Evolutionary conservation across 345 rosid genomes (phyloP).

Genomic region (Clarkia xantiana): DNA sequence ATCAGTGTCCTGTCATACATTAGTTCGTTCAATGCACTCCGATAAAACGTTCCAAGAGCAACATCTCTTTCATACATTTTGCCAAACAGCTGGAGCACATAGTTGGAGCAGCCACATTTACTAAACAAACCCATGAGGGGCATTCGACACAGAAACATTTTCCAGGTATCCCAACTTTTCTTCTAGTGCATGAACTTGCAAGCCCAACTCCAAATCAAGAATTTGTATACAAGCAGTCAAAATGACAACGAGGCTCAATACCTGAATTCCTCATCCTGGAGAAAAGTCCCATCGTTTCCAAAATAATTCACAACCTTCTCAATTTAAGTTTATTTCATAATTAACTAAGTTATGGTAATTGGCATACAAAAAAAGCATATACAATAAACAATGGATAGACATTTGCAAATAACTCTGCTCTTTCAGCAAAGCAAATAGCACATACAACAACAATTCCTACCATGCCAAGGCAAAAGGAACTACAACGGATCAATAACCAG

Average conservation of each 20-base stretch:
- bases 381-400: too few relatives aligned
- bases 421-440: too few relatives aligned
- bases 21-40: slow-evolving; percentile 30
- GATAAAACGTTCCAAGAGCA: slow-evolving; percentile 69
- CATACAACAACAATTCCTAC: too few relatives aligned
- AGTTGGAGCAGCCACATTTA: slow-evolving; percentile 20
- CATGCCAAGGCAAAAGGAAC: too few relatives aligned
- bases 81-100: slow-evolving; percentile 42
- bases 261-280: slow-evolving; percentile 38
- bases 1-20: slow-evolving; percentile 15
- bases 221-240: slow-evolving; percentile 36
- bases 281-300: slow-evolving; percentile 42
- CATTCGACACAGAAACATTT: slow-evolving; percentile 39
- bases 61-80: slow-evolving; percentile 53
- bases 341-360: too few relatives aligned
- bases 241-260: slow-evolving; percentile 35
- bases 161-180: slow-evolving; percentile 27
- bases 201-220: slow-evolving; percentile 31
- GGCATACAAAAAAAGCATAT: too few relatives aligned
- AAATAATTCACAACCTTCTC: too few relatives aligned
- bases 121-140: slow-evolving; percentile 56
- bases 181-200: slow-evolving; percentile 36
- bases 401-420: too few relatives aligned
- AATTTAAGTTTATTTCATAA: too few relatives aligned
- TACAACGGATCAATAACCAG: too few relatives aligned